A percentile compares a stretch with the other conserved stretches of the same genome.
These are phyloP conservation scores for Lyophyllum atratum DNA, from an alignment of 768 basidiomycete genomes.

Conservation along the genomic window DNA sequence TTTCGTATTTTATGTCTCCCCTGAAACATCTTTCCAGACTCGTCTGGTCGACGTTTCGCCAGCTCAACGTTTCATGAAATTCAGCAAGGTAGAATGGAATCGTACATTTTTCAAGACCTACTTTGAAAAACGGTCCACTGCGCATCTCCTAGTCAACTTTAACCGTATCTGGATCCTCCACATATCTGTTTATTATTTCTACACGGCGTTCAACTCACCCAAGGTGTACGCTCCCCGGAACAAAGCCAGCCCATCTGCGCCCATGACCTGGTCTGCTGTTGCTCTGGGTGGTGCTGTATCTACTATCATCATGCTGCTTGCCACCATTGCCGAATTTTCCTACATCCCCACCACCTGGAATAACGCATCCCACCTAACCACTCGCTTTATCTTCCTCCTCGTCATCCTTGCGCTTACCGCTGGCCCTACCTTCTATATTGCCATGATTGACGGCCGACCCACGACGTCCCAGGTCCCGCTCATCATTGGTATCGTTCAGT, in stretches of 20 bases:
- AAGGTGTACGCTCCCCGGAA: constrained; percentile 80
- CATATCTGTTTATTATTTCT: constrained; percentile 92
- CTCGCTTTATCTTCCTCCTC: constrained; percentile 88
- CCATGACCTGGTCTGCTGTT: constrained; percentile 94
- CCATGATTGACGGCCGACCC: constrained; percentile 71
- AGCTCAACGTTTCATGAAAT: constrained; percentile 90
- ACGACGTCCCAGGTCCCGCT: constrained; percentile 71
- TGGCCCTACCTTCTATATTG: constrained; percentile 94
- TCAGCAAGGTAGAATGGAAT: constrained; percentile 92
- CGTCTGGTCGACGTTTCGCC: constrained; percentile 92
- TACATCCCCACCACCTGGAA: constrained; percentile 99
- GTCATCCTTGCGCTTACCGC: constrained; percentile 91
- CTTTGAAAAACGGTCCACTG: constrained; percentile 90
- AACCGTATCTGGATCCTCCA: constrained; percentile 99
- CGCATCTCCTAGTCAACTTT: constrained; percentile 97
- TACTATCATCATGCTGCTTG: constrained; percentile 89
- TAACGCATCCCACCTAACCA: constrained; percentile 95
- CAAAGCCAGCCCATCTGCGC: constrained; percentile 68
- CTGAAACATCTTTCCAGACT: constrained; percentile 47
- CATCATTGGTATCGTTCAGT: constrained; percentile 92
- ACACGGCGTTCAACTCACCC: constrained; percentile 97
- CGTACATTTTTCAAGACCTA: constrained; percentile 99
- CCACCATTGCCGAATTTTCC: constrained; percentile 92
- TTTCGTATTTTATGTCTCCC: neutral
- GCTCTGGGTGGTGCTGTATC: constrained; percentile 97